Evolutionary conservation across 176 grass and related monocot genomes (phyloP).

Genomic region (Zoysia japonica): DNA sequence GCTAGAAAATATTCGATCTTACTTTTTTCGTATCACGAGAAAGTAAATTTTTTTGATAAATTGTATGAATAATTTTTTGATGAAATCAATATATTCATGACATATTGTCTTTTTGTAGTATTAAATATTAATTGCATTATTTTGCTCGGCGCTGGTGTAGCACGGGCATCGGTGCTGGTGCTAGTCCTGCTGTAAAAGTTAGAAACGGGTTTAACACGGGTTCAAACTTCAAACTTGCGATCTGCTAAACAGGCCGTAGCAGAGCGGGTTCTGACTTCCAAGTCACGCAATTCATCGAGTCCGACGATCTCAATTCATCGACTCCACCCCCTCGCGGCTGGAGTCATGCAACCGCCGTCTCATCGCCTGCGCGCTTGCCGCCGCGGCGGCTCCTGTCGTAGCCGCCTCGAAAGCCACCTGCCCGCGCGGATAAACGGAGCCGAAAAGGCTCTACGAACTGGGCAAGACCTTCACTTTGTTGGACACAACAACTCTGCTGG

Average conservation of each 20-base stretch:
- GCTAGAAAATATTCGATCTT: too few species aligned
- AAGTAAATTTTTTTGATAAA: too few species aligned
- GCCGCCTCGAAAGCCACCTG: background rate
- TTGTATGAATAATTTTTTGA: too few species aligned
- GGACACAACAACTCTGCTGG: too few species aligned
- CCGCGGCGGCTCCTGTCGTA: background rate
- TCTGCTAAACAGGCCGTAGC: background rate
- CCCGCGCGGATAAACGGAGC: background rate
- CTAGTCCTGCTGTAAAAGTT: background rate
- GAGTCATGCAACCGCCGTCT: conserved; percentile 27
- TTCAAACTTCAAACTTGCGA: too few species aligned
- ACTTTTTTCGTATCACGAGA: too few species aligned
- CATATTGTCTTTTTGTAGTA: too few species aligned
- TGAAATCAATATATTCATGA: too few species aligned
- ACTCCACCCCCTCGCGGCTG: conserved; percentile 10
- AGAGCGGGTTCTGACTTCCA: background rate
- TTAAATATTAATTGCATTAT: too few species aligned
- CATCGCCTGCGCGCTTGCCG: background rate
- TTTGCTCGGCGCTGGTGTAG: too few species aligned
- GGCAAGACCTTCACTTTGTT: background rate
- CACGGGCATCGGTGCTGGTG: too few species aligned
- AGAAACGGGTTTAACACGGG: background rate
- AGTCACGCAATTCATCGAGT: too few species aligned
- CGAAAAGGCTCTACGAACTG: background rate
- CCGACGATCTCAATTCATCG: background rate